A percentile compares a stretch with the other conserved stretches of the same genome.
phyloP scores from a whole-genome alignment of 148 eudicot species.

The Cornus kousa region DNA sequence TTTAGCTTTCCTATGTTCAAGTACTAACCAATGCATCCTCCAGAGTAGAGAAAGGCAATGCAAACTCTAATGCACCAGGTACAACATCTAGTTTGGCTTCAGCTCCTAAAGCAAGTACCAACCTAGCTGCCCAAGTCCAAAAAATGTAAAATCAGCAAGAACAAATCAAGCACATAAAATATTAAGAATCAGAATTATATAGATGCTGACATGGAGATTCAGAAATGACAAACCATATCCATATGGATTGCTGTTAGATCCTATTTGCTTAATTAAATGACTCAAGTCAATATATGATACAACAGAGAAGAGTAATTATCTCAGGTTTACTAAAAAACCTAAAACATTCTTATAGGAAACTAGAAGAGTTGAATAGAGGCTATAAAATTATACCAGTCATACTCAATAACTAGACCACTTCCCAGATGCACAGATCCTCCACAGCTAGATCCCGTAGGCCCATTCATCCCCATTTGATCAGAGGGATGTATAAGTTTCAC shows the following conservation, averaged over 20 bases:
- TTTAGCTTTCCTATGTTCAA: background rate
- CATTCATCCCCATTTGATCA: slow-evolving; percentile 42
- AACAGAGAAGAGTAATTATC: background rate
- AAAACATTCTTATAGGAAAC: background rate
- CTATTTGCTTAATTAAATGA: background rate
- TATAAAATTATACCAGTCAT: slow-evolving; percentile 75
- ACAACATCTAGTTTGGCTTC: slow-evolving; percentile 77
- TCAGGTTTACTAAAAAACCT: background rate
- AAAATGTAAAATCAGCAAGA: slow-evolving; percentile 41
- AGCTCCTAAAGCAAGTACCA: slow-evolving; percentile 99
- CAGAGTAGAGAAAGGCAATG: slow-evolving; percentile 85
- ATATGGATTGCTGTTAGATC: background rate
- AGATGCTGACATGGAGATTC: slow-evolving; percentile 4
- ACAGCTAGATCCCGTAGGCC: slow-evolving; percentile 35
- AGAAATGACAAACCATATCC: background rate
- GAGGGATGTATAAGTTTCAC: slow-evolving; percentile 68
- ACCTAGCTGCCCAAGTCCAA: slow-evolving; percentile 95
- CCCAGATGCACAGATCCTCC: slow-evolving; percentile 90
- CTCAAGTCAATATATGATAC: background rate
- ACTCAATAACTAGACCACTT: slow-evolving; percentile 80
- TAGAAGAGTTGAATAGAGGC: slow-evolving; percentile 1
- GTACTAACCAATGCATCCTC: slow-evolving; percentile 90
- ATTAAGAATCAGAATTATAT: background rate
- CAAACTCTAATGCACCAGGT: slow-evolving; percentile 83
- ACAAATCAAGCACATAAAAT: slow-evolving; percentile 5